Conservation (phyloP, 371 early-diverging fungal species). For the Pancytospora philotis region DNA sequence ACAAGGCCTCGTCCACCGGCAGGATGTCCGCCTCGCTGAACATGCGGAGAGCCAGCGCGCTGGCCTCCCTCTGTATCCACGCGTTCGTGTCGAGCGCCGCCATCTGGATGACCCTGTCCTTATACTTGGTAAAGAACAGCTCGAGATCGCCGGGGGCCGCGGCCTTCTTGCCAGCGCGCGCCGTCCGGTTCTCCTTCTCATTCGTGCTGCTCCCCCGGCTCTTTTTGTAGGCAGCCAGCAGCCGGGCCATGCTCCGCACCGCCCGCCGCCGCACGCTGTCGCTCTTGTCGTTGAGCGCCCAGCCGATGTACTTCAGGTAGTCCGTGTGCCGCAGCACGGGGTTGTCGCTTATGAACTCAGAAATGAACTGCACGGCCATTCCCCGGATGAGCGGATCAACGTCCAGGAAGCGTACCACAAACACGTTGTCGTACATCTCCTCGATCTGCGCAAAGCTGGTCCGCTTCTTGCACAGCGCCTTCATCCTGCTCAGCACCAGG, state of each 20-base stretch:
- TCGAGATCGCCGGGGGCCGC: not conserved
- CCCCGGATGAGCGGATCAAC: conserved; percentile 36
- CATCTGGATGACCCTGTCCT: conserved; percentile 24
- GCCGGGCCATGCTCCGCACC: not conserved
- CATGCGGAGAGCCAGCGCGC: not conserved
- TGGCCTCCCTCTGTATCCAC: conserved; percentile 15
- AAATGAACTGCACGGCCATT: conserved; percentile 27
- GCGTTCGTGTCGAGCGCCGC: conserved; percentile 19
- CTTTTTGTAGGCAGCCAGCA: conserved; percentile 9
- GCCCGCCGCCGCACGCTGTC: conserved; percentile 36
- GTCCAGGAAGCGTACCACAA: conserved; percentile 30
- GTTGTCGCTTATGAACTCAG: conserved; percentile 17
- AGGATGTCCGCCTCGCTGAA: conserved; percentile 3
- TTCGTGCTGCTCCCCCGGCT: not conserved
- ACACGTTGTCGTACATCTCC: conserved; percentile 28
- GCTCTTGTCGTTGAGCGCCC: conserved; percentile 32
- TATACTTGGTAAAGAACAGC: conserved; percentile 12
- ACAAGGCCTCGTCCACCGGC: not conserved
- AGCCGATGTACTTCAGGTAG: conserved; percentile 28
- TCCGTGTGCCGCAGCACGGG: conserved; percentile 12
- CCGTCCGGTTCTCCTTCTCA: not conserved
- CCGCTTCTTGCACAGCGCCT: not conserved
- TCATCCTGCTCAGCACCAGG: conserved; percentile 4
- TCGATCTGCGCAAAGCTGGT: conserved; percentile 1
- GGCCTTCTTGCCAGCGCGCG: not conserved